phyloP scores from a whole-genome alignment of 2,329 filamentous ascomycete genomes.

The Apiospora saccharicola region DNA sequence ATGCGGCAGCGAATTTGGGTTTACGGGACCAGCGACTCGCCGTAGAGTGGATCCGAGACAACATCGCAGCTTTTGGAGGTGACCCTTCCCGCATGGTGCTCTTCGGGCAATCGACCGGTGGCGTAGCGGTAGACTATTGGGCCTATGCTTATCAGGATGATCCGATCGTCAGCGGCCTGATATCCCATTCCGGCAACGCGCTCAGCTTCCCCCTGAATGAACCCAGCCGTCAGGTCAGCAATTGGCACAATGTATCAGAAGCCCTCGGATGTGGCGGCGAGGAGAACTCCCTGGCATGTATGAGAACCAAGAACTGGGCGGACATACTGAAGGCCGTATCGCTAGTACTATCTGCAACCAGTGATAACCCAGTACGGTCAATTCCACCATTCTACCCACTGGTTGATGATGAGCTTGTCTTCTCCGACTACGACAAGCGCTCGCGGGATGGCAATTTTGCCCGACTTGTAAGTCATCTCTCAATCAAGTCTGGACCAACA shows the following conservation, averaged over 20 bases:
- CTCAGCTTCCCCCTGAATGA: conserved; percentile 54
- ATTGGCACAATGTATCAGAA: conserved; percentile 51
- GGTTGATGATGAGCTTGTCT: conserved; percentile 49
- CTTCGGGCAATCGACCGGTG: conserved; percentile 51
- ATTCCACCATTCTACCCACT: conserved; percentile 51
- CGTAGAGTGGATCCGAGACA: conserved; percentile 53
- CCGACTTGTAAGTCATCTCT: conserved; percentile 30
- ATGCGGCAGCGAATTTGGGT: conserved; percentile 46
- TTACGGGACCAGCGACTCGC: conserved; percentile 54
- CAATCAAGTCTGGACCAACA: too few species aligned
- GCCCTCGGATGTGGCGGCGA: conserved; percentile 46
- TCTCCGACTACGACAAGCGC: conserved; percentile 46
- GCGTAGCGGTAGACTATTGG: conserved; percentile 53
- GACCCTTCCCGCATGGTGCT: conserved; percentile 45
- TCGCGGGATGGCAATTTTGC: conserved; percentile 32
- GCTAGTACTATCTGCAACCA: conserved; percentile 41
- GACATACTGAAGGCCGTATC: conserved; percentile 47
- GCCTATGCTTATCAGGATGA: conserved; percentile 56
- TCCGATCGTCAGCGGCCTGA: conserved; percentile 55
- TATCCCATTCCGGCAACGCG: conserved; percentile 54
- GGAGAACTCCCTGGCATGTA: conserved; percentile 44
- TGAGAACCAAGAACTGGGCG: conserved; percentile 46
- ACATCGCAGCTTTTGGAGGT: conserved; percentile 53
- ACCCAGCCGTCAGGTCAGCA: conserved; percentile 41
- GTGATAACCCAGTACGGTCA: conserved; percentile 46